These are phyloP conservation scores for Fomitopsis pulvina DNA, from an alignment of 768 basidiomycete genomes.

Conservation along the genomic window DNA sequence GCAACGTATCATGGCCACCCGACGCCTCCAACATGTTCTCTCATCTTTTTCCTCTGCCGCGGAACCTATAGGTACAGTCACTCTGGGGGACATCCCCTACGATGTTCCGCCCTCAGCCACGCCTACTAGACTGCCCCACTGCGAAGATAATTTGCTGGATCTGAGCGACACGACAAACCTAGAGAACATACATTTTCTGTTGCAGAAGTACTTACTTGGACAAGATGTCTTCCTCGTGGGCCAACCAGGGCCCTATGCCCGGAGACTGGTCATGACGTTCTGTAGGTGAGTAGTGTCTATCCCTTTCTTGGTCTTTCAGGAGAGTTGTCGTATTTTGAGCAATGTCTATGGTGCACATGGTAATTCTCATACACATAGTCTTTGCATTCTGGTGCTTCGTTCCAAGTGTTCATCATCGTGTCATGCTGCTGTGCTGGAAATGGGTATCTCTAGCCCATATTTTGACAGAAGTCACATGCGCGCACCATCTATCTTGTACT, in stretches of 20 bases:
- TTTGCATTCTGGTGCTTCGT: too few relatives aligned
- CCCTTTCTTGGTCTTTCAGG: background rate
- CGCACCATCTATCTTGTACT: too few relatives aligned
- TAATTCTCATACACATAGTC: background rate
- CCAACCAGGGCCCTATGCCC: slow-evolving; percentile 63
- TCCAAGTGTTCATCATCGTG: too few relatives aligned
- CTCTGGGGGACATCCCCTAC: slow-evolving; percentile 49
- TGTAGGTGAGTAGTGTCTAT: slow-evolving; percentile 34
- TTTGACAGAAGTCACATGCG: too few relatives aligned
- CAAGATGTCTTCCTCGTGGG: slow-evolving; percentile 63
- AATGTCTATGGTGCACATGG: too few relatives aligned
- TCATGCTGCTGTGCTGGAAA: too few relatives aligned
- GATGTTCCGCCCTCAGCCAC: slow-evolving; percentile 43
- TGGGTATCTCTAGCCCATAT: too few relatives aligned
- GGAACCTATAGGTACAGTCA: slow-evolving; percentile 44
- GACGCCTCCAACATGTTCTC: slow-evolving; percentile 43
- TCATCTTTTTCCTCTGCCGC: slow-evolving; percentile 35
- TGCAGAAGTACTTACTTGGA: slow-evolving; percentile 62
- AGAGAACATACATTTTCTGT: slow-evolving; percentile 56
- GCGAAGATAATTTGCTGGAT: slow-evolving; percentile 38
- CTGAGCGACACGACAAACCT: slow-evolving; percentile 43
- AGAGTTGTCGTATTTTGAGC: too few relatives aligned
- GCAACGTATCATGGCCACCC: slow-evolving; percentile 13
- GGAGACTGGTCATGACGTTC: slow-evolving; percentile 56
- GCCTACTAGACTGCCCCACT: slow-evolving; percentile 44